Evolutionary conservation across 345 rosid genomes (phyloP), one percentile per base, ranked within the genome.

Genomic region (Linum tenue): DNA sequence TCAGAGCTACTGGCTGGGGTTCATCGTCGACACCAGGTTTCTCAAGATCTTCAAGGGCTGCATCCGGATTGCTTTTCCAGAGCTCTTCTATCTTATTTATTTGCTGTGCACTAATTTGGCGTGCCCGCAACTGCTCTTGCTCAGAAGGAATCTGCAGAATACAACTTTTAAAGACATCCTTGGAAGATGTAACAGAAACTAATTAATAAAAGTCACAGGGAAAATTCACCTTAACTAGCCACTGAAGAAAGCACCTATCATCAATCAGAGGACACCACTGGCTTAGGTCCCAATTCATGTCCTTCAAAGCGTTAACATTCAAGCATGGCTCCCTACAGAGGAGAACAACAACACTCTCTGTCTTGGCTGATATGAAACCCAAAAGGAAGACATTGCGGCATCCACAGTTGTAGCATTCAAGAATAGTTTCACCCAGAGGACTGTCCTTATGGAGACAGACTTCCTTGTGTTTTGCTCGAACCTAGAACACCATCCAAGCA

Each of bases 371-470:
- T 70, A 95, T 89, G 73, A 95, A 95, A 63, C 98, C 99, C 43
- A 95, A 96, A 68, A 95, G 99, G 71, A 95, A 95, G 17, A 95
- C 97, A 78, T 95, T 95, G 67, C 99, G 84, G 68, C 99, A 95
- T 51, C 99, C 99, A 69, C 99, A 95, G 69, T 91, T 95, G 81
- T 95, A 95, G 83, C 98, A 95, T 73, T 95, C 99, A 9, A 95
- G 92, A 75, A 95, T 95, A 16, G 97, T 95, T 84, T 95, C 99
- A 51, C 99, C 99, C 59, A 95, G 70, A 56, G 99, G 99, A 77
- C 99, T 95, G 76, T 95, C 99, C 80, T 90, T 95, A 68, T 95
- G 99, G n/a, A 95, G 97, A 77, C 99, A 95, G 71, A 95, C 99
- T 81, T 95, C 99, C 78, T 95, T 95, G 76, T 91, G 99, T 60